phyloP scores from a whole-genome alignment of 176 grass and related monocot species.

The Luzula sylvatica region DNA sequence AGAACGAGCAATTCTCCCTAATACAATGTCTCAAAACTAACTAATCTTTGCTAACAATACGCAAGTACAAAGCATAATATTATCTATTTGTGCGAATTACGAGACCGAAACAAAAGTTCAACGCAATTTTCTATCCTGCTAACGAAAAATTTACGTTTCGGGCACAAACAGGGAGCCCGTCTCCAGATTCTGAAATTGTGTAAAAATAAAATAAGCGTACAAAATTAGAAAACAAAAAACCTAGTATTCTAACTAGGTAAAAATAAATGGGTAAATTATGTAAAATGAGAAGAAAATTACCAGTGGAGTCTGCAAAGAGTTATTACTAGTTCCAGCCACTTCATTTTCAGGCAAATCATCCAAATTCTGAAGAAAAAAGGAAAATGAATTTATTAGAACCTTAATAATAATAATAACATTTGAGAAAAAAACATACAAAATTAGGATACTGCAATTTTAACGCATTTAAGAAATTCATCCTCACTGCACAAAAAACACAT shows the following conservation, averaged over 20 bases:
- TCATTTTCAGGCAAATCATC: conserved; percentile 24
- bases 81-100: neutral
- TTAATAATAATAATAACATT: conserved; percentile 9
- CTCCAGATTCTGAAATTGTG: conserved; percentile 50
- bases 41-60: neutral
- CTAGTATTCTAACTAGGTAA: neutral
- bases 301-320: conserved; percentile 59
- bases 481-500: conserved; percentile 31
- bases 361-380: conserved; percentile 32
- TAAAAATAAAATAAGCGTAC: conserved; percentile 5
- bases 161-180: conserved; percentile 17
- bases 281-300: conserved; percentile 30
- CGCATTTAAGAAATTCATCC: conserved; percentile 33
- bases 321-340: conserved; percentile 31
- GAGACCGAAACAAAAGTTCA: neutral
- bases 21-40: neutral
- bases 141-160: neutral
- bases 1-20: no score
- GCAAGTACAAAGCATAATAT: neutral
- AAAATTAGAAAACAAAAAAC: conserved; percentile 1
- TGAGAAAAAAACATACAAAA: conserved; percentile 50
- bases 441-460: conserved; percentile 25
- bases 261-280: neutral
- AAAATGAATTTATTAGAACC: conserved; percentile 13
- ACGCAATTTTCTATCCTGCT: neutral